Base-by-base conservation (phyloP, 306 rosid genomes). In the Sphenostylis stenocarpa region DNA sequence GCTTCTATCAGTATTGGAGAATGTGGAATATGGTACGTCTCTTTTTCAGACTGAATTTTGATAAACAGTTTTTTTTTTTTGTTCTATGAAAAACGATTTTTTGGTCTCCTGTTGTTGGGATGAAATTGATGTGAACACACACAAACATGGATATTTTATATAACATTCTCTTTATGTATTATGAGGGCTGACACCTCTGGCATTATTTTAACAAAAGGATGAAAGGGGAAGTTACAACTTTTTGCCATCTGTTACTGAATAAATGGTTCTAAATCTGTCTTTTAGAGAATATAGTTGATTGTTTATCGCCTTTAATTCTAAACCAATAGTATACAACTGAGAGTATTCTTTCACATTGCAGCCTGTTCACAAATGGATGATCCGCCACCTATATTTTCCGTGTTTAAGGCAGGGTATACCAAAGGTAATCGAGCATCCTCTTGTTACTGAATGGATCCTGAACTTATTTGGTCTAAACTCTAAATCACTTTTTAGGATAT, bases 351-450 rank as follows among this genome's bases (percentile, higher is more conserved):
- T 85, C 38, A 69, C 36, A 12, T 60, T 80, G 69, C 91, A 96
- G 99, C 99, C 99, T 79, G 98, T 96, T 78, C 97, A 96, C 85
- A 96, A 87, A 78, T 96, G 99, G 99, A 92, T 96, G 98, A 69
- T 92, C 77, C 99, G 99, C 34, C 99, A 96, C 82, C 69, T 96
- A 66, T 96, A 91, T 78, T 86, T 92, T 77, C 99, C 99, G 65
- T 96, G 99, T 85, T 62, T 96, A 70, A 83, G 92, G 19, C 69
- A 78, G 34, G 99, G 99, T 43, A 75, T 96, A 41, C 93, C 97
- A 5, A 96, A 88, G 99, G 99, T 96, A 86, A 70, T 72, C 51
- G 24, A 70, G 47, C 38, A 12, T 67, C 43, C 79, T 72, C 70
- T 48, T 75, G 16, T 66, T 55, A 41, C 45, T 19, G 28, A 58